Evolutionary conservation across 2,329 filamentous ascomycete genomes (phyloP), one percentile per base, ranked within the genome.

Genomic region (Akanthomyces dipterigenus): DNA sequence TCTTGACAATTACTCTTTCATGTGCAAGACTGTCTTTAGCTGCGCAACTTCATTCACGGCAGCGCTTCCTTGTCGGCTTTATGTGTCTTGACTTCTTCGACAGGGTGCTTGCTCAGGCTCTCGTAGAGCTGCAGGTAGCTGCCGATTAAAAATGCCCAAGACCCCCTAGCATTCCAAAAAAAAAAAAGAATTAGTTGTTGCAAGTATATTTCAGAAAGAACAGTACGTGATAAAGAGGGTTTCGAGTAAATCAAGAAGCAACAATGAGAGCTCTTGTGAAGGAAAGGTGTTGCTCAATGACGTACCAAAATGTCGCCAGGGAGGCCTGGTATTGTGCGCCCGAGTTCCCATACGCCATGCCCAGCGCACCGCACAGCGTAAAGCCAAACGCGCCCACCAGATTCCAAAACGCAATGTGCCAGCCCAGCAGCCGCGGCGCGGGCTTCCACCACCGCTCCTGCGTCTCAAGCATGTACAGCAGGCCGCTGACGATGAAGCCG

Each of bases 361-460:
- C 82, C 63, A 80, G 82, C 1, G 83, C 85, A 84, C 22, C 85
- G 84, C 4, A 87, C 71, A 16, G 87, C 79, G 71, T 79, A 85
- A 12, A 82, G 72, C 18, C 83, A 80, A 64, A 83, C 78, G 34
- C 80, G 68, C 87, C 87, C 22, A 88, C 73, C 2, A 87, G 70
- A 66, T 88, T 89, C 84, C 85, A 89, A 9, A 81, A 70, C 0
- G 84, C 86, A 65, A 89, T 82, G 70, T 88, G 84, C 87, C 86
- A 89, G 3, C 86, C 86, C 1, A 89, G 75, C 0, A 84, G 75
- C 3, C 71, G 68, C 3, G 75, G 76, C 0, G 84, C 82, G 0
- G 87, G 86, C 14, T 76, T 72, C 66, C 82, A 88, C 86, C 87
- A 89, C 50, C 76, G 80, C 45, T 77, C 69, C 70, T 89, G 86